These are phyloP conservation scores for Primulina eburnea DNA, from an alignment of 257 asterid species.

Conservation along the genomic window DNA sequence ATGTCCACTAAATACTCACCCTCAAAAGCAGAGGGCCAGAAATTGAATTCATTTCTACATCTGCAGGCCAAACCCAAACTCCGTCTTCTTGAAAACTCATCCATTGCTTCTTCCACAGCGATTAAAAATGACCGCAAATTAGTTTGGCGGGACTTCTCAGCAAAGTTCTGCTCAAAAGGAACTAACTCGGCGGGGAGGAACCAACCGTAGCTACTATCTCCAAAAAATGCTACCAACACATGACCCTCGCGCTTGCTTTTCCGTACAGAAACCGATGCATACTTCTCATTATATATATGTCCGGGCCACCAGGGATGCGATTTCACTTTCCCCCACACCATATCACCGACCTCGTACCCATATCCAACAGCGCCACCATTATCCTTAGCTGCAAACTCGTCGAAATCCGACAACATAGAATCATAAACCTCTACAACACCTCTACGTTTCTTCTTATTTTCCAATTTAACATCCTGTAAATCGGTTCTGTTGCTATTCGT, in stretches of 20 bases:
- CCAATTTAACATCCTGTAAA: constrained; percentile 12
- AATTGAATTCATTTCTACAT: constrained; percentile 62
- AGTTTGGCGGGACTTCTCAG: constrained; percentile 72
- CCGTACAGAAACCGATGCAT: constrained; percentile 67
- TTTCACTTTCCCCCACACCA: constrained; percentile 99
- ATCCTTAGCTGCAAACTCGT: constrained; percentile 51
- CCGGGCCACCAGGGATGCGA: constrained; percentile 99
- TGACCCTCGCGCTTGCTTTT: constrained; percentile 71
- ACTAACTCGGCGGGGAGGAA: constrained; percentile 71
- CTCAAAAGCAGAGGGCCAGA: constrained; percentile 48
- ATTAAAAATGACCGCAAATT: constrained; percentile 45
- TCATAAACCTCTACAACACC: constrained; percentile 32
- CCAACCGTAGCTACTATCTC: constrained; percentile 97
- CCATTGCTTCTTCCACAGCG: constrained; percentile 88
- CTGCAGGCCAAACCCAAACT: constrained; percentile 73
- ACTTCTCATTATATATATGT: constrained; percentile 61
- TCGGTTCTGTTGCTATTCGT: constrained; percentile 8
- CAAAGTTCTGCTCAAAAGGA: constrained; percentile 69
- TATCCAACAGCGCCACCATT: constrained; percentile 47
- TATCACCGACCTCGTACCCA: constrained; percentile 78
- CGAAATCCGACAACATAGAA: constrained; percentile 62
- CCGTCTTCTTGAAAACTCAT: constrained; percentile 70
- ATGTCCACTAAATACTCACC: constrained; percentile 67
- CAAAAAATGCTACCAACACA: constrained; percentile 89
- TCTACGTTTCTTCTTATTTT: constrained; percentile 8